These are phyloP conservation scores for Leishmania gerbilli DNA, from an alignment of 208 protist species.

Conservation along the genomic window DNA sequence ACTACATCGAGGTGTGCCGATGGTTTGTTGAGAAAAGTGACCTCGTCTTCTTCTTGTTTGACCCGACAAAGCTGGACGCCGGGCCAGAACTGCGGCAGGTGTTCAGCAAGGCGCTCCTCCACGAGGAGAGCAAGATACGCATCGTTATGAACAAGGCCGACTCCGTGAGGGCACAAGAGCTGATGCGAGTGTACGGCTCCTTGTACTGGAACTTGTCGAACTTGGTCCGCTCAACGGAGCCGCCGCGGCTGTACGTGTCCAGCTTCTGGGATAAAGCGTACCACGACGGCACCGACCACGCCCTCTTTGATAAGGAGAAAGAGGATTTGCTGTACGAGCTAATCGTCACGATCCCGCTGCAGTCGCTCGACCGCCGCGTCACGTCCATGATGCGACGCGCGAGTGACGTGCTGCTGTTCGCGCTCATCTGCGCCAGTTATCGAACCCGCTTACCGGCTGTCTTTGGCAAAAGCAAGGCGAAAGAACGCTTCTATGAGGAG, in stretches of 20 bases:
- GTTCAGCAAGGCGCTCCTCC: conserved; percentile 69
- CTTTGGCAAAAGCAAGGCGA: conserved; percentile 88
- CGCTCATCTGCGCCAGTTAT: conserved; percentile 73
- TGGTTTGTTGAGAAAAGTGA: conserved; percentile 96
- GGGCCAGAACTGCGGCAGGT: conserved; percentile 72
- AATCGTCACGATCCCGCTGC: conserved; percentile 80
- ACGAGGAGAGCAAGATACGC: conserved; percentile 95
- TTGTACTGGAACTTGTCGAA: conserved; percentile 98
- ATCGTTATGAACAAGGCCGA: conserved; percentile 98
- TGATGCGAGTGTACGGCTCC: conserved; percentile 97
- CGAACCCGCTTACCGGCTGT: conserved; percentile 63
- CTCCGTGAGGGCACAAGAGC: conserved; percentile 91
- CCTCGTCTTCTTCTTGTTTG: conserved; percentile 97
- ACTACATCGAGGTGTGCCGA: conserved; percentile 76
- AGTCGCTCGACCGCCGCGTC: conserved; percentile 90
- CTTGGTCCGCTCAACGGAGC: conserved; percentile 95
- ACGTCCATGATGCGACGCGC: conserved; percentile 88
- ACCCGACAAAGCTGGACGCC: conserved; percentile 97
- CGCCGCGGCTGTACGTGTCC: conserved; percentile 95
- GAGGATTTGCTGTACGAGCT: conserved; percentile 87
- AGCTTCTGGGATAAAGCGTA: conserved; percentile 97
- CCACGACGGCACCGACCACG: conserved; percentile 66
- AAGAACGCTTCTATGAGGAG: conserved; percentile 55
- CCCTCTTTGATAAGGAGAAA: conserved; percentile 90
- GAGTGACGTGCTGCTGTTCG: conserved; percentile 82